phyloP scores from a whole-genome alignment of 2,329 filamentous ascomycete species.

The Orbilia ellipsospora region DNA sequence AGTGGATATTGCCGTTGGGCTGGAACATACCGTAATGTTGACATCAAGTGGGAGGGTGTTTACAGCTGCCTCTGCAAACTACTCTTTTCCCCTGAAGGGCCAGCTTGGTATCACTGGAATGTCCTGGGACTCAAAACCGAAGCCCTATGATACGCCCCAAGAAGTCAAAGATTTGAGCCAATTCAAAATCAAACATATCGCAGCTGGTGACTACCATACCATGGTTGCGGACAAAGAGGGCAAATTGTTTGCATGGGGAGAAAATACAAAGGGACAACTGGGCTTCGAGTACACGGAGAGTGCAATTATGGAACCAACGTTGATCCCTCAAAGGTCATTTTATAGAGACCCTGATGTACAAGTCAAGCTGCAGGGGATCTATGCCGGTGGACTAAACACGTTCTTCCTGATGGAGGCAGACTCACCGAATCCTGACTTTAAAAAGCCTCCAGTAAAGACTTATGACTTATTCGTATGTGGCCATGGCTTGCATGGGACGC shows the following conservation, averaged over 20 bases:
- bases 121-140: slow-evolving; percentile 79
- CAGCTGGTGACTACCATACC: slow-evolving; percentile 87
- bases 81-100: slow-evolving; percentile 81
- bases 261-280: slow-evolving; percentile 90
- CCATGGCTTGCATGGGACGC: slow-evolving; percentile 81
- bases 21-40: slow-evolving; percentile 86
- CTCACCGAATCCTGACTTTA: slow-evolving; percentile 21
- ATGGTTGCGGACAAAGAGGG: slow-evolving; percentile 80
- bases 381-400: slow-evolving; percentile 85
- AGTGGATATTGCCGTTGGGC: slow-evolving; percentile 77
- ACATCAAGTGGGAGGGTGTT: slow-evolving; percentile 88
- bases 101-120: slow-evolving; percentile 89
- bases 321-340: slow-evolving; percentile 76
- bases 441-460: slow-evolving; percentile 48
- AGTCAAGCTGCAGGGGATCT: slow-evolving; percentile 74
- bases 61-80: slow-evolving; percentile 82
- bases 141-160: slow-evolving; percentile 81
- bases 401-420: slow-evolving; percentile 85
- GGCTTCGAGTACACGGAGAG: slow-evolving; percentile 78
- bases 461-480: slow-evolving; percentile 88
- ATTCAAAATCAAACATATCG: slow-evolving; percentile 78
- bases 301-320: slow-evolving; percentile 75
- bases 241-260: slow-evolving; percentile 85
- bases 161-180: slow-evolving; percentile 76
- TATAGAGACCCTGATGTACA: slow-evolving; percentile 66